Evolutionary conservation across 2,329 filamentous ascomycete genomes (phyloP).

Genomic region (Apiospora sp.): DNA sequence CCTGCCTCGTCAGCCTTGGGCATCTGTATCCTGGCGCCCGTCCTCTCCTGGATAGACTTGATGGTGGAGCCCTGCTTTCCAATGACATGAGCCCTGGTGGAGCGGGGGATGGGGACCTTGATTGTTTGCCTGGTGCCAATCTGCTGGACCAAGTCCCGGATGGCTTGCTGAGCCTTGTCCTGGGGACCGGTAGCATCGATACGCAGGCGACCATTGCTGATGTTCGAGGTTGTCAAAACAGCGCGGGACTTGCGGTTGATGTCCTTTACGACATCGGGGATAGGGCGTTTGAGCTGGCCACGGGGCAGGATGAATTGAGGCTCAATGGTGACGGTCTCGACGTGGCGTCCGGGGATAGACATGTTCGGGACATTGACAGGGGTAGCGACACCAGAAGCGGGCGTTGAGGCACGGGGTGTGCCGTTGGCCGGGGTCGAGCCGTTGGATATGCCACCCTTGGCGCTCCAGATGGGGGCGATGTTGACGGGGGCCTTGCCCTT

Average conservation of each 20-base stretch:
- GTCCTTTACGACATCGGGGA: slow-evolving; percentile 86
- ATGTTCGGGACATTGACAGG: slow-evolving; percentile 61
- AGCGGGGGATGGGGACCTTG: slow-evolving; percentile 82
- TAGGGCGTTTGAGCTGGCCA: slow-evolving; percentile 81
- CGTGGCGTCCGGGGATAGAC: slow-evolving; percentile 82
- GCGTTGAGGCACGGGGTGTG: slow-evolving; percentile 67
- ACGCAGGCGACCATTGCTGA: slow-evolving; percentile 75
- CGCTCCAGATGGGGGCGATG: slow-evolving; percentile 79
- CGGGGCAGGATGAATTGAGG: slow-evolving; percentile 80
- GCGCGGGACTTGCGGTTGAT: slow-evolving; percentile 93
- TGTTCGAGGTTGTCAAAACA: slow-evolving; percentile 78
- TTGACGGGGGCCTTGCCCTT: slow-evolving; percentile 69
- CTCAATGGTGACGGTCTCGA: slow-evolving; percentile 77
- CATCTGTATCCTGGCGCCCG: slow-evolving; percentile 88
- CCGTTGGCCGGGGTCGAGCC: slow-evolving; percentile 61
- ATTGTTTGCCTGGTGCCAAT: slow-evolving; percentile 85
- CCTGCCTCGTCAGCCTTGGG: slow-evolving; percentile 76
- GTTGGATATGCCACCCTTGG: slow-evolving; percentile 59
- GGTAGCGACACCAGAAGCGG: slow-evolving; percentile 66
- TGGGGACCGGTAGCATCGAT: slow-evolving; percentile 88
- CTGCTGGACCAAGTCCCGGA: slow-evolving; percentile 88
- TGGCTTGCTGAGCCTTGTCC: slow-evolving; percentile 83
- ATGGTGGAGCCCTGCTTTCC: slow-evolving; percentile 91
- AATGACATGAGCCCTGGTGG: slow-evolving; percentile 88
- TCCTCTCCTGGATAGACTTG: slow-evolving; percentile 87